phyloP scores from a whole-genome alignment of 2,329 filamentous ascomycete genomes.

The Tolypocladium sp. region DNA sequence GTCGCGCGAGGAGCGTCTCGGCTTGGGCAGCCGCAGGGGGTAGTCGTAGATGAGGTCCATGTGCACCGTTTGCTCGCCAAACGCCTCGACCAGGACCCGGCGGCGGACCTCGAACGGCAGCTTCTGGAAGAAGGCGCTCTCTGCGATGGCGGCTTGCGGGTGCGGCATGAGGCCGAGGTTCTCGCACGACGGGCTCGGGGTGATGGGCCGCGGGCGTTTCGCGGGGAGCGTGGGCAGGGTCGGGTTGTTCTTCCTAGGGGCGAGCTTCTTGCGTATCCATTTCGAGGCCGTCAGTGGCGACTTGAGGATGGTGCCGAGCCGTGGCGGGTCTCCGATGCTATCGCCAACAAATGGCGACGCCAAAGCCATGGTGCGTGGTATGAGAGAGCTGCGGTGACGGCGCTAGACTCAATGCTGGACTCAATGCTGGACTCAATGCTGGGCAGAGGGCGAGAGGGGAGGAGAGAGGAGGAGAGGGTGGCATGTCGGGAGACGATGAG shows the following conservation, averaged over 20 bases:
- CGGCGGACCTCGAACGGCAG: constrained; percentile 24
- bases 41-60: constrained; percentile 10
- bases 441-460: no score
- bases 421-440: no score
- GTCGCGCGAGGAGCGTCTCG: background rate
- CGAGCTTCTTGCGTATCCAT: no score
- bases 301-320: background rate
- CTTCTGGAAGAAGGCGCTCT: constrained; percentile 17
- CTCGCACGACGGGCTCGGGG: constrained; percentile 3
- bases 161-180: background rate
- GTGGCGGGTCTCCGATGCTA: background rate
- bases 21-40: background rate
- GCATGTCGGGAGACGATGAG: no score
- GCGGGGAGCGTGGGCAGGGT: constrained; percentile 1
- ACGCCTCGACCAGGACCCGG: constrained; percentile 15
- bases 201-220: constrained; percentile 1
- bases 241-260: background rate
- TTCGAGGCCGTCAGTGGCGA: background rate
- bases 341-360: no score
- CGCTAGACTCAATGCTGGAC: no score
- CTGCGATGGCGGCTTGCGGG: background rate
- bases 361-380: no score
- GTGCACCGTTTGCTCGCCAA: constrained; percentile 12
- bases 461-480: no score
- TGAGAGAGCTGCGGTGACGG: no score